Evolutionary conservation across 2,329 filamentous ascomycete species (phyloP), one percentile per base, ranked within the genome.

Genomic region (Plenodomus lindquistii): DNA sequence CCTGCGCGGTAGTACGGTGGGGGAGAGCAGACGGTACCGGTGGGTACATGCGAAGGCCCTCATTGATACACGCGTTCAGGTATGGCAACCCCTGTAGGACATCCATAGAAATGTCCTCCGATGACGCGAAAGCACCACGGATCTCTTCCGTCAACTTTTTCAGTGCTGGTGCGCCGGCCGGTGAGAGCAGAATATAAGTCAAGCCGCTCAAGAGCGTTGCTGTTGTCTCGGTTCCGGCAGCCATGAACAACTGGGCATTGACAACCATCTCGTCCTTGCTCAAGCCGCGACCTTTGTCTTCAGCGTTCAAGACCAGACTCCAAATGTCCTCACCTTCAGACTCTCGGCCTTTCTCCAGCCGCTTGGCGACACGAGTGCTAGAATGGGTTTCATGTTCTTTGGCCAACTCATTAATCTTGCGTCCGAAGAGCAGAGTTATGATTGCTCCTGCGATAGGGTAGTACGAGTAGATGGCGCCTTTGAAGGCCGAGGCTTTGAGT

Each of bases 251-350:
- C 4, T 56, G 56, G 2, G 40, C 37, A 17, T 54, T 52, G 13
- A 36, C 48, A 13, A 72, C 57, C 48, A 76, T 69, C 37, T 76
- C 66, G 1, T 37, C 44, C 17, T 44, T 38, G 3, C 35, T 13
- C 21, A 63, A 31, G 0, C 48, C 50, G 10, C 22, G 6, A 24
- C 9, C 27, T 9, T 55, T 50, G 4, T 58, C 65, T 38, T 69
- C 63, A 45, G 67, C 57, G 5, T 60, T 44, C 8, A 75, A 52
- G 0, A 76, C 66, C 19, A 73, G 63, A 16, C 66, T 61, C 65
- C 73, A 72, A 27, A 78, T 71, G 52, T 77, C 74, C n/a, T 55
- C 50, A 7, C 62, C 60, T 21, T 57, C 52, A 2, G 51, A 37
- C 2, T 40, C 38, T 13, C 58, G 40, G 2, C 60, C 62, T 27